Evolutionary conservation across 176 grass and related monocot species (phyloP).

Genomic region (Avena insularis): DNA sequence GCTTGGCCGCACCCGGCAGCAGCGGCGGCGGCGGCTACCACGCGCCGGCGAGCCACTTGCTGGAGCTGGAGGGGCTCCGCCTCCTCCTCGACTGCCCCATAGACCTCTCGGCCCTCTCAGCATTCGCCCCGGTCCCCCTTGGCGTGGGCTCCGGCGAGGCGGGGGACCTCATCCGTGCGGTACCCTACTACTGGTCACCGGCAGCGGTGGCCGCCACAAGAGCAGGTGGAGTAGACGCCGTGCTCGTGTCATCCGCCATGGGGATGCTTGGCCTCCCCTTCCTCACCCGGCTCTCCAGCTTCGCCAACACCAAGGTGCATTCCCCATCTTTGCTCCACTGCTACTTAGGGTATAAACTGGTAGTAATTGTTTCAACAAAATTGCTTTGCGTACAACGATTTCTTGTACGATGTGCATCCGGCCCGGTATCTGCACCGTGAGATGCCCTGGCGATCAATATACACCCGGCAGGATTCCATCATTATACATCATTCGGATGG

Average conservation of each 20-base stretch:
- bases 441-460: too few relatives aligned
- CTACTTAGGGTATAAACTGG: background rate
- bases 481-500: too few relatives aligned
- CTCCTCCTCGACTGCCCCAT: constrained; percentile 90
- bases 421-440: too few relatives aligned
- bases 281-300: constrained; percentile 67
- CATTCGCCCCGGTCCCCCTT: constrained; percentile 58
- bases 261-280: constrained; percentile 88
- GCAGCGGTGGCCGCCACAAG: constrained; percentile 46
- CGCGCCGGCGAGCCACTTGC: constrained; percentile 61
- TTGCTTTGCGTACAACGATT: too few relatives aligned
- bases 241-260: constrained; percentile 73
- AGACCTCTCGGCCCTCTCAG: constrained; percentile 69
- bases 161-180: constrained; percentile 52
- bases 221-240: constrained; percentile 57
- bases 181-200: constrained; percentile 77
- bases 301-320: constrained; percentile 57
- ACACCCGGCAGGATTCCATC: too few relatives aligned
- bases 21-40: constrained; percentile 52
- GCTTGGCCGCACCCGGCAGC: constrained; percentile 14
- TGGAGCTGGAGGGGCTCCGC: constrained; percentile 63
- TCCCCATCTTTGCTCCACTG: background rate
- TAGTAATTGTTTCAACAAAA: background rate
- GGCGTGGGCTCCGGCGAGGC: background rate
- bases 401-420: too few relatives aligned